Evolutionary conservation across 2,329 filamentous ascomycete species (phyloP), one percentile per base, ranked within the genome.

Genomic region (Acarospora socialis): DNA sequence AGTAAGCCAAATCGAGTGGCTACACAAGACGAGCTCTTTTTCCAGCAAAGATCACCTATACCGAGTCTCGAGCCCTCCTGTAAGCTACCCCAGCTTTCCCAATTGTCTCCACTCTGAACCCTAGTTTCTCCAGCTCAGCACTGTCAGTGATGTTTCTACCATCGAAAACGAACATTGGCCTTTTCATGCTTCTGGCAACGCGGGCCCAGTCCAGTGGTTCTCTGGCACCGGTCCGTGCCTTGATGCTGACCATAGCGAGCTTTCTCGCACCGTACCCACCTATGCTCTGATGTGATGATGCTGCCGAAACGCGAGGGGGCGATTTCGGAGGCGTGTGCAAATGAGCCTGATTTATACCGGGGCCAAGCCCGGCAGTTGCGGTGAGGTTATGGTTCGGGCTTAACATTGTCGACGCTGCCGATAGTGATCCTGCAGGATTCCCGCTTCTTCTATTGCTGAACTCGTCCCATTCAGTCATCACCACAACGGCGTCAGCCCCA

Each of bases 81-180:
- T n/a, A n/a, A n/a, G n/a, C n/a, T n/a, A n/a, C n/a, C n/a, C 23
- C 28, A 24, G 17, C 37, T 38, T 38, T 45, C 24, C 54, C 54
- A 33, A 57, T 49, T 10, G 40, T 39, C 29, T 56, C 53, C 12
- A 57, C 46, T 7, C 47, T 39, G 15, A 57, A 46, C 5, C 56
- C 56, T 21, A 58, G 34, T 28, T 43, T 46, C 33, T 54, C 49
- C 39, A 60, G 40, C 36, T 54, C 48, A 2, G 29, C 23, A 6
- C 43, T 42, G 37, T 60, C 52, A 14, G 59, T 32, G 20, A 56
- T 41, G 15, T 51, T 50, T 15, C 54, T 46, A 13, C 63, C 63
- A 45, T 68, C 64, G 45, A 67, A 67, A 4, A 66, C 55, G 48
- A 55, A 65, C 37, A 55, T 63, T 1, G 64, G 63, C 26, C 57